Evolutionary conservation across 805 yeast genomes (phyloP), one percentile per base, ranked within the genome.

Genomic region (Spathaspora passalidarum): DNA sequence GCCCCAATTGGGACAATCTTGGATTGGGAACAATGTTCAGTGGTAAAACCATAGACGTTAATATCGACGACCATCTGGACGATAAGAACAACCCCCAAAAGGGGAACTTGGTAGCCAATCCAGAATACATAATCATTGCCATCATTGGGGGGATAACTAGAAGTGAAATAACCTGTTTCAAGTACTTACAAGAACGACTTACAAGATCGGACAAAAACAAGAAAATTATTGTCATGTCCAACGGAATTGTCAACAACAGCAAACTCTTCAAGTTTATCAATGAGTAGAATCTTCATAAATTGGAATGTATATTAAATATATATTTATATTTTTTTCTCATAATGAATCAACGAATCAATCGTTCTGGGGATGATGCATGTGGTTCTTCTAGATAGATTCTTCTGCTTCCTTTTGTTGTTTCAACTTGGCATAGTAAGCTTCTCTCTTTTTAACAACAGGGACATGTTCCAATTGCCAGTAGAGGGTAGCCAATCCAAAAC

Each of bases 381-480:
- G 29, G 38, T 32, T 8, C 26, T 16, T 41, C 42, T 51, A 59
- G 38, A 60, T 69, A 37, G 73, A 52, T 46, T 78, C 82, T 63
- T 80, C 84, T 50, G 77, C 73, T 56, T 77, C 78, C 77, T 86
- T 85, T 72, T 82, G 76, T 64, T 83, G 82, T 57, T 90, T 92
- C 66, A 86, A 73, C 58, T 82, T 75, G 52, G 84, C 81, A 72
- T 91, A 91, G 81, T 81, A 89, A 48, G 80, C 82, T 68, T 91
- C 97, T 80, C 97, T 87, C 61, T 73, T 77, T 55, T 76, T 77
- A 47, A 88, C 86, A 50, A 75, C 56, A 32, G 82, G 79, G 75
- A 79, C 83, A 85, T 91, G 97, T 59, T 72, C 87, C 79, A 82
- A 81, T 88, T 96, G 86, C 94, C 92, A 90, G 71, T 76, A 79